These are phyloP conservation scores for Aspergillus nanangensis DNA, from an alignment of 495 filamentous ascomycete species.

Conservation along the genomic window DNA sequence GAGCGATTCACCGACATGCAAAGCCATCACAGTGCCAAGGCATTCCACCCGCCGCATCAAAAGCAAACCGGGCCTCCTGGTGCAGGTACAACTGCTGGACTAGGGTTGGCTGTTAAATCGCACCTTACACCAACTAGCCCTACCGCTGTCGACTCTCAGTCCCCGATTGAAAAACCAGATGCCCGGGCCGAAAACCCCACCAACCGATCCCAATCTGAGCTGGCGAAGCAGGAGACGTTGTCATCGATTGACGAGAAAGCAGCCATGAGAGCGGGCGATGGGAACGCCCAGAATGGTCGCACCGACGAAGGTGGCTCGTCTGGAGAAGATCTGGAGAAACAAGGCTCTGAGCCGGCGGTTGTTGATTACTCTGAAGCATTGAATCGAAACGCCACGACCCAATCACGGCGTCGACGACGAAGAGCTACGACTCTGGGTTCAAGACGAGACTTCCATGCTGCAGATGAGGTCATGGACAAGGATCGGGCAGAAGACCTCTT, in stretches of 20 bases:
- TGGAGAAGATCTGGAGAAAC: slow-evolving; percentile 30
- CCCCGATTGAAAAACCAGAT: slow-evolving; percentile 25
- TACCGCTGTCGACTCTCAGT: slow-evolving; percentile 19
- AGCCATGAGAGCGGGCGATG: slow-evolving; percentile 26
- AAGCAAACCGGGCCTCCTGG: slow-evolving; percentile 41
- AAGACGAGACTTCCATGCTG: slow-evolving; percentile 62
- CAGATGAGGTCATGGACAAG: slow-evolving; percentile 68
- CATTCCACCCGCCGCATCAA: slow-evolving; percentile 29
- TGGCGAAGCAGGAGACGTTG: slow-evolving; percentile 22
- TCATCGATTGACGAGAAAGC: slow-evolving; percentile 42
- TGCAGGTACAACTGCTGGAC: slow-evolving; percentile 18
- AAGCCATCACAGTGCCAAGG: slow-evolving; percentile 40
- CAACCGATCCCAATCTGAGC: slow-evolving; percentile 20
- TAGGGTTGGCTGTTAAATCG: slow-evolving; percentile 14
- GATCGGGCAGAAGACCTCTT: slow-evolving; percentile 77
- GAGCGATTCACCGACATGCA: slow-evolving; percentile 74
- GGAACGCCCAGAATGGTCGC: slow-evolving; percentile 14
- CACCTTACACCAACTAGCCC: slow-evolving; percentile 14
- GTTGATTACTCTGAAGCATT: slow-evolving; percentile 47
- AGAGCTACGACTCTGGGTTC: slow-evolving; percentile 74
- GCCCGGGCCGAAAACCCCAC: slow-evolving; percentile 6
- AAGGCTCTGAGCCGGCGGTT: slow-evolving; percentile 28
- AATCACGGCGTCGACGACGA: slow-evolving; percentile 53
- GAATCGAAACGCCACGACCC: slow-evolving; percentile 39
- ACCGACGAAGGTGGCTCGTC: slow-evolving; percentile 17